Evolutionary conservation across 441 rosid genomes (phyloP), one percentile per base, ranked within the genome.

Genomic region (Gossypium lobatum): DNA sequence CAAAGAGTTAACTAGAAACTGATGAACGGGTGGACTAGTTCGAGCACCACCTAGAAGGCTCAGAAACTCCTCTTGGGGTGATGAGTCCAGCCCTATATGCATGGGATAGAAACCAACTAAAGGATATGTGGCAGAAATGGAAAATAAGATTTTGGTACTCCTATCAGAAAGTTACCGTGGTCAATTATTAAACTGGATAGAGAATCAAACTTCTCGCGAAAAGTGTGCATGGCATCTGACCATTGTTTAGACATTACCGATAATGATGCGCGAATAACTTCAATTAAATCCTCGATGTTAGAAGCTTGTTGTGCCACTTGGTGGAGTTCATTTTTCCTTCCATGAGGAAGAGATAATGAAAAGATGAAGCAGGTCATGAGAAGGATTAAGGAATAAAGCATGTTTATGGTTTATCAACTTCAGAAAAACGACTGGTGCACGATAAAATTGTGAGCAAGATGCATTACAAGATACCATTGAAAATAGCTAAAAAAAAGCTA

Each of bases 231-330:
- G 57, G 91, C 96, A 88, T 95, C 97, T 25, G 91, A 80, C 98
- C 98, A 95, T 82, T 85, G 98, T 84, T 88, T 93, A 45, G 73
- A 78, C 94, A 95, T 89, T 69, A 95, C 87, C 72, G 92, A 88
- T 57, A 93, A 64, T 59, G 98, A 95, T 72, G 87, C 82, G 34
- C 87, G 84, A 68, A 91, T 77, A 76, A 95, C 98, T 82, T 88
- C 95, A 78, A 84, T 90, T 82, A 95, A 83, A 79, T 93, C 94
- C 77, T 91, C 92, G 55, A 93, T 87, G 79, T 93, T 87, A 52
- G 95, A 93, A 78, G 98, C 97, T 83, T 93, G 98, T 74, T 87
- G 93, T 74, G 98, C 96, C 77, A 95, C 88, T 85, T 93, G 98
- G 84, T 95, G 96, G 76, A 93, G 96, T 80, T 95, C 96, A 81